Evolutionary conservation across 2,329 filamentous ascomycete species (phyloP).

Genomic region (Fusarium miscanthi): DNA sequence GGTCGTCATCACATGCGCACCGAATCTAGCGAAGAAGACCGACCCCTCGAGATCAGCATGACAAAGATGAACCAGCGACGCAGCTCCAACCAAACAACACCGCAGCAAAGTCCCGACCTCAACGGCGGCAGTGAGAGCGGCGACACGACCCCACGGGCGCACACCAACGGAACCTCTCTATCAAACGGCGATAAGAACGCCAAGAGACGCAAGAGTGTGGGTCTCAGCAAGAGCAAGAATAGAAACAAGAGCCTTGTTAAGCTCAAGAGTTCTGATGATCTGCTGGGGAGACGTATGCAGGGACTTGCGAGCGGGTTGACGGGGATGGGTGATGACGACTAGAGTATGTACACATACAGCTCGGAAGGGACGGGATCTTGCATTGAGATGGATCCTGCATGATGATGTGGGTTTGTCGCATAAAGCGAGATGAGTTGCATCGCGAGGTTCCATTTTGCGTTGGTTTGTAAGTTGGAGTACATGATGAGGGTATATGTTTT

Average conservation of each 20-base stretch:
- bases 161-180: constrained; percentile 24
- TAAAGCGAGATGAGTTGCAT: constrained; percentile 33
- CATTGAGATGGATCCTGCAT: not conserved
- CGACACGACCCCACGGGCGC: constrained; percentile 24
- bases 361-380: constrained; percentile 29
- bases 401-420: not conserved
- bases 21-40: constrained; percentile 81
- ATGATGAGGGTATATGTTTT: constrained; percentile 9
- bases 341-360: not conserved
- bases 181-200: constrained; percentile 43
- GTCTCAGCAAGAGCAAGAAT: constrained; percentile 51
- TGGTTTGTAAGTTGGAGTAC: not conserved
- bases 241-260: constrained; percentile 62
- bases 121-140: constrained; percentile 36
- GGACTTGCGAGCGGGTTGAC: constrained; percentile 66
- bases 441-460: not conserved
- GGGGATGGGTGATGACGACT: constrained; percentile 58
- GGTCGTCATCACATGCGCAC: constrained; percentile 50
- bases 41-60: constrained; percentile 83
- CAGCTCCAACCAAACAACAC: constrained; percentile 38
- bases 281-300: constrained; percentile 68
- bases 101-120: constrained; percentile 20
- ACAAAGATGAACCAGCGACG: constrained; percentile 57
- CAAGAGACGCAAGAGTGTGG: constrained; percentile 44
- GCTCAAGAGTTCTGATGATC: constrained; percentile 67